A percentile compares a stretch with the other conserved stretches of the same genome.
Conservation (phyloP, 805 yeast species). For the Candida pini region DNA sequence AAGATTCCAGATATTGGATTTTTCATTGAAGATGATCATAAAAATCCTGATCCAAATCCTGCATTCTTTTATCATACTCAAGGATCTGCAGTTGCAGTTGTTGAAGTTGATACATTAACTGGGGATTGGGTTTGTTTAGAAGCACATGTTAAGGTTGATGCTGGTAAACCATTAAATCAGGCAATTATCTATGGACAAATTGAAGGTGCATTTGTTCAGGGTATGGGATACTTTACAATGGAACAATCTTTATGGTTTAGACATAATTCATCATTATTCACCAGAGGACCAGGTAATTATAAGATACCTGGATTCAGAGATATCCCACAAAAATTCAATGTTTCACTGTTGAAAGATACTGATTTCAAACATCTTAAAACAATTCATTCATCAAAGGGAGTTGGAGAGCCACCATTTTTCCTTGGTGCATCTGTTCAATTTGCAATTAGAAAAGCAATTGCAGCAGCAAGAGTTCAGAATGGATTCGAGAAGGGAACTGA, state of each 20-base stretch:
- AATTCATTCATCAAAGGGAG: constrained; percentile 39
- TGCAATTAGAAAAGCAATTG: constrained; percentile 40
- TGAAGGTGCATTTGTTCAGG: constrained; percentile 46
- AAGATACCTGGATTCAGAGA: constrained; percentile 47
- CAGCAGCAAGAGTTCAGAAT: constrained; percentile 28
- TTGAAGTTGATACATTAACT: constrained; percentile 42
- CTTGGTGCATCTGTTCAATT: constrained; percentile 37
- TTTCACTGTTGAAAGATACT: constrained; percentile 34
- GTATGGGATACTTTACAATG: constrained; percentile 43
- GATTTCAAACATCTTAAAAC: constrained; percentile 39
- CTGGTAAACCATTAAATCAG: constrained; percentile 42
- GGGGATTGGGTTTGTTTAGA: constrained; percentile 42
- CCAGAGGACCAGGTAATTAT: constrained; percentile 45
- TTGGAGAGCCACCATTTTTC: constrained; percentile 48
- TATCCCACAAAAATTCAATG: constrained; percentile 40
- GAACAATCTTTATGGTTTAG: constrained; percentile 42
- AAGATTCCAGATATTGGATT: constrained; percentile 46
- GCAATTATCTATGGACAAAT: constrained; percentile 48
- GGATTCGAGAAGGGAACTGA: constrained; percentile 20
- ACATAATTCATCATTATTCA: constrained; percentile 35
- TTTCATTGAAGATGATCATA: constrained; percentile 34
- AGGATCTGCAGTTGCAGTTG: constrained; percentile 37
- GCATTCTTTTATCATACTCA: constrained; percentile 44
- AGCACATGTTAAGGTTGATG: constrained; percentile 42
- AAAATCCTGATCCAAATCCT: constrained; percentile 40